These are phyloP conservation scores for Spencermartinsiella europaea DNA, from an alignment of 805 yeast genomes.

Conservation along the genomic window DNA sequence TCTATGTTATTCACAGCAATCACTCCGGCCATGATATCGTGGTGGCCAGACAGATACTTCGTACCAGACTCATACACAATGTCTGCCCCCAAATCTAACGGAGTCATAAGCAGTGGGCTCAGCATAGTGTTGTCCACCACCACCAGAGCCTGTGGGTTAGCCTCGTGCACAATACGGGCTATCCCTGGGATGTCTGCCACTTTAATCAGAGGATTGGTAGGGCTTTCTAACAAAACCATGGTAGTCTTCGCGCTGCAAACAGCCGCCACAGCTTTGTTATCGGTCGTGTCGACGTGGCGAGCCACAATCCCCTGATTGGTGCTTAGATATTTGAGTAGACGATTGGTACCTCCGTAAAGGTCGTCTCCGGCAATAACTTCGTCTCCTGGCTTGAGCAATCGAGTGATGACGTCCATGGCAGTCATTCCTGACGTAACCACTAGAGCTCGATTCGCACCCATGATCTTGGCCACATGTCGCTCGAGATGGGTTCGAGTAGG, in stretches of 20 bases:
- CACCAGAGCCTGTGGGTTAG: constrained; percentile 64
- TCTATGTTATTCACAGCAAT: constrained; percentile 62
- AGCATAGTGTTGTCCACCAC: constrained; percentile 97
- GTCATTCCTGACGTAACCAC: constrained; percentile 94
- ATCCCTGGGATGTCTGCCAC: constrained; percentile 74
- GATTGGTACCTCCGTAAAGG: constrained; percentile 88
- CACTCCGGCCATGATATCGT: constrained; percentile 94
- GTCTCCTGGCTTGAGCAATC: constrained; percentile 73
- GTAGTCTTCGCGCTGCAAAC: constrained; percentile 55
- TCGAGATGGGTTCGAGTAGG: constrained; percentile 85
- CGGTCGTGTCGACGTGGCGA: constrained; percentile 76
- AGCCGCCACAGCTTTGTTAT: constrained; percentile 53
- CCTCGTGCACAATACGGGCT: constrained; percentile 57
- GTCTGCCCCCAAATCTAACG: constrained; percentile 81
- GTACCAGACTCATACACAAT: constrained; percentile 93
- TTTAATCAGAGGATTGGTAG: constrained; percentile 90
- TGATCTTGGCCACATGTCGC: constrained; percentile 67
- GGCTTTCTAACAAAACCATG: constrained; percentile 82
- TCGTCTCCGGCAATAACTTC: constrained; percentile 94
- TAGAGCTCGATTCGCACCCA: constrained; percentile 69
- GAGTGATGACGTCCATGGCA: constrained; percentile 77
- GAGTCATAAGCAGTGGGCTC: constrained; percentile 83
- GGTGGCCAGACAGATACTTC: constrained; percentile 89
- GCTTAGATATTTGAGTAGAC: constrained; percentile 69
- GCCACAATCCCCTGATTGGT: constrained; percentile 61